phyloP scores from a whole-genome alignment of 805 yeast species.

The Ogataea neopini region DNA sequence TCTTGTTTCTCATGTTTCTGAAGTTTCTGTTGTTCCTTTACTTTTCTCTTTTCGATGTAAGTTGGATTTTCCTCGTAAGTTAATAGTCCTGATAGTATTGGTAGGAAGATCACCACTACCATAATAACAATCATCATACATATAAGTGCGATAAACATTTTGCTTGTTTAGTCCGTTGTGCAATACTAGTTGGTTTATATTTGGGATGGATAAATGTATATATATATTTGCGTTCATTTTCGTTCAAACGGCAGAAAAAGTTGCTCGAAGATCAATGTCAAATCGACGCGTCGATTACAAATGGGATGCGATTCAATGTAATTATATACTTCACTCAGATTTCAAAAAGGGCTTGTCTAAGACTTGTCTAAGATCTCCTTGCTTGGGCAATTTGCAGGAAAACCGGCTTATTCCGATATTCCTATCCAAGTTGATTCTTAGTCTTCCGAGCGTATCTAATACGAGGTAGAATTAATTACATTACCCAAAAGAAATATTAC shows the following conservation, averaged over 20 bases:
- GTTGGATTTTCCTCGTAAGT: slow-evolving; percentile 31
- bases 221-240: not conserved
- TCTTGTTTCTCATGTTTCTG: not conserved
- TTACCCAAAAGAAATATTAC: not conserved
- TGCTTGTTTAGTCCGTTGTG: not conserved
- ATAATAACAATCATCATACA: slow-evolving; percentile 24
- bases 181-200: too few relatives aligned
- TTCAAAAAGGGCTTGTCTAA: too few relatives aligned
- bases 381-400: too few relatives aligned
- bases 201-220: too few relatives aligned
- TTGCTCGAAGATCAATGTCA: not conserved
- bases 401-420: too few relatives aligned
- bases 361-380: too few relatives aligned
- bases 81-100: slow-evolving; percentile 31
- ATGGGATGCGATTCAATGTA: not conserved
- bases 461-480: too few relatives aligned
- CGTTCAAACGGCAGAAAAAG: not conserved
- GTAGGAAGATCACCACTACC: slow-evolving; percentile 26
- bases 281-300: not conserved
- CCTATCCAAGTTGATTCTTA: too few relatives aligned
- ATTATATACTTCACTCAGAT: too few relatives aligned
- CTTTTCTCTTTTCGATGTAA: slow-evolving; percentile 20
- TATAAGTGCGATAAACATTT: slow-evolving; percentile 20
- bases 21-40: slow-evolving; percentile 9
- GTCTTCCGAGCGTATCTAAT: too few relatives aligned